Base-by-base conservation (phyloP, 2,329 filamentous ascomycete species). In the Lecanosticta acicola region DNA sequence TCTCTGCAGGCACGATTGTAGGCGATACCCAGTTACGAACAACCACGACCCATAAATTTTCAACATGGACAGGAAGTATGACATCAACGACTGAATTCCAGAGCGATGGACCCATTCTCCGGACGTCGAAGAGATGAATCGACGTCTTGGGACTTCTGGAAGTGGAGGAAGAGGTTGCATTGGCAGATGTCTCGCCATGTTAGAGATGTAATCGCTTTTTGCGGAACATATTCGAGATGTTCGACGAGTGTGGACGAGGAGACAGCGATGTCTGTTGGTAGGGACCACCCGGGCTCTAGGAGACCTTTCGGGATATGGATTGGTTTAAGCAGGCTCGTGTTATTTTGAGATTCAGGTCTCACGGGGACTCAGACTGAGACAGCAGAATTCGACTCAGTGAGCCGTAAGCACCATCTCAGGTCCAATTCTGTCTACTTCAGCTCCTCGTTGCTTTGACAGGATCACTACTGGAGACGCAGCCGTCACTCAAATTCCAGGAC, bases 151-250 rank as follows among this genome's bases (percentile, higher is more conserved):
- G 39, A 41, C 39, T 10, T 41, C 32, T 32, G 39, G 39, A 3
- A 41, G 39, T 26, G 39, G 39, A 24, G 39, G 39, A 14, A 41
- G 39, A 20, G 39, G 39, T 13, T 41, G 39, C 14, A 41, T 41
- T 26, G 39, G 39, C 4, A 41, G 16, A 17, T 24, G 32, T 32
- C 24, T 41, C 13, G 39, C 39, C 4, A 41, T 41, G 7, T 21
- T 41, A 3, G 39, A 41, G 39, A 41, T 41, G 39, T 32, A 41
- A 24, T 14, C 32, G 13, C 26, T 41, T 13, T 7, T 41, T 41
- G 26, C 20, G 39, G 21, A 7, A 20, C 32, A 19, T 41, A 41
- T 19, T 41, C 26, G 4, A 19, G n/a, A 5, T 41, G 8, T 24
- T 14, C 3, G 3, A 41, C 39, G 11, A 21, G 3, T 3, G 26